Conservation (phyloP, 768 basidiomycete genomes). For the Clathrus columnatus region DNA sequence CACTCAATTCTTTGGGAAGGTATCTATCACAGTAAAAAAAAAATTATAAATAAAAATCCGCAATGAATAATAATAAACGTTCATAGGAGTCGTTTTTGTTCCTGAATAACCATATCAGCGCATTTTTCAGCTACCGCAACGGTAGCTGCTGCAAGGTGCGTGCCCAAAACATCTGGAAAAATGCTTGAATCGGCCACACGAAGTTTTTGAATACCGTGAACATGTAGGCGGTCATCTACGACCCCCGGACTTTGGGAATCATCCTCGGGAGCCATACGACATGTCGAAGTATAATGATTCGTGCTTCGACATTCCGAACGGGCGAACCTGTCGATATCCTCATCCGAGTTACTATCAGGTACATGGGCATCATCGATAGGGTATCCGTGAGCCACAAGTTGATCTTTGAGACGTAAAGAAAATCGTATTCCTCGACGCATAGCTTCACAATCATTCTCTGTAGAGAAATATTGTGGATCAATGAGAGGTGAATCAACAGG, state of each 20-base stretch:
- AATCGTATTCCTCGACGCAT: constrained; percentile 7
- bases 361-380: constrained; percentile 19
- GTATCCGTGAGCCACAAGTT: constrained; percentile 20
- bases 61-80: no score
- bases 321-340: constrained; percentile 25
- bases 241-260: constrained; percentile 27
- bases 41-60: no score
- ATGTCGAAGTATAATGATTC: constrained; percentile 30
- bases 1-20: no score
- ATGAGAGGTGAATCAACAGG: constrained; percentile 22
- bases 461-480: constrained; percentile 21
- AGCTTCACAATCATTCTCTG: not conserved
- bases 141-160: constrained; percentile 27
- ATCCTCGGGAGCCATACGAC: constrained; percentile 28
- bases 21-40: no score
- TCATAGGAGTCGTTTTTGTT: no score
- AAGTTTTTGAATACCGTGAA: constrained; percentile 36
- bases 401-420: constrained; percentile 17
- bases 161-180: constrained; percentile 23
- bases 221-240: constrained; percentile 36
- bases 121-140: constrained; percentile 31
- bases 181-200: constrained; percentile 30
- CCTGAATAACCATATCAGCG: constrained; percentile 20
- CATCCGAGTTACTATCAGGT: constrained; percentile 22
- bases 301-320: constrained; percentile 19